Base-by-base conservation (phyloP, 352 stramenopile species). In the Phytophthora capsici region DNA sequence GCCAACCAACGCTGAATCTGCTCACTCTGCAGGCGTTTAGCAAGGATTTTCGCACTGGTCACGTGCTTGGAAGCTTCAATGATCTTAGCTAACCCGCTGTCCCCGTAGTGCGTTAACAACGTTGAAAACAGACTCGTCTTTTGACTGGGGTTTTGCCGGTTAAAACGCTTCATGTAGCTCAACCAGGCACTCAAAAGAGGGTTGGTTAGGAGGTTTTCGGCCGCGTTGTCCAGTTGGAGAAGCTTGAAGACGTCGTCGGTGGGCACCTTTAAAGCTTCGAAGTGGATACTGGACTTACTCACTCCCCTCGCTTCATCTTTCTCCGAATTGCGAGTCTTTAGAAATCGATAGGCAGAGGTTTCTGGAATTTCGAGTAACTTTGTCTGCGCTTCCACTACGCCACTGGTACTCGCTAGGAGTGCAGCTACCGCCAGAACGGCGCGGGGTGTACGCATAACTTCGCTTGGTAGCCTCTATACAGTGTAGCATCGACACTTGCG, bases 161-260 rank as follows among this genome's bases (percentile, higher is more conserved):
- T 66, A 20, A 61, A 66, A 2, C 26, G 20, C 17, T 66, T 66
- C 26, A 66, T 59, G 57, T 59, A 66, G 10, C 4, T 47, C 28
- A 66, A 25, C 57, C 36, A 59, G 22, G 26, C 48, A 48, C 26
- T 46, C n/a, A 66, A 26, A 5, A 34, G 17, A 5, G 44, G 45
- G 16, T 28, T 48, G 16, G 22, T 14, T 1, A 57, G 38, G 14
- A 66, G 9, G 6, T 51, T 23, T n/a, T 59, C 38, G 1, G 37
- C 57, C 44, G 48, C 57, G 19, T 66, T 40, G 37, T 58, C 47
- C 17, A 59, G 37, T 13, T 26, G 19, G 13, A 66, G 28, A 0
- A 52, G 13, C 17, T 58, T 58, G 12, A 50, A 37, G 5, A 46
- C 48, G 6, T 30, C 38, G 32, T 66, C 48, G 19, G 38, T 17